A percentile compares a stretch with the other conserved stretches of the same genome.
Evolutionary conservation across 257 asterid genomes (phyloP).

Genomic region (Ehretia macrophylla): DNA sequence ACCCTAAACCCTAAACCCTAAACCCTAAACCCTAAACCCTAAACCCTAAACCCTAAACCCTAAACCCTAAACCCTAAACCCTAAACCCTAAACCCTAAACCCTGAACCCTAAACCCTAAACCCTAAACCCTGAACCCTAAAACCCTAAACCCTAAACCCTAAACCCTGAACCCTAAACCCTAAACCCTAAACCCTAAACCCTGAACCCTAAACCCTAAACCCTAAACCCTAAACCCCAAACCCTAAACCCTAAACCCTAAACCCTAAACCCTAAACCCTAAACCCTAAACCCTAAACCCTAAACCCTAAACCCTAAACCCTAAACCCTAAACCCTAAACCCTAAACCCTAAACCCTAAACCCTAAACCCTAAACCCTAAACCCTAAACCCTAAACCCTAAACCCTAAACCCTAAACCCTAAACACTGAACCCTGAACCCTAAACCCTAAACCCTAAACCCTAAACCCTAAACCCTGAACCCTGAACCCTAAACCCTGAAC

Average conservation of each 20-base stretch:
- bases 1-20: no score
- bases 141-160: no score
- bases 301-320: neutral
- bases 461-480: slow-evolving; percentile 1
- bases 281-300: neutral
- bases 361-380: slow-evolving; percentile 5
- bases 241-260: neutral
- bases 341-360: slow-evolving; percentile 5
- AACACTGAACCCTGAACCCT: neutral
- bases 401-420: slow-evolving; percentile 3
- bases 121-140: no score
- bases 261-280: neutral
- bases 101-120: no score
- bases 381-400: slow-evolving; percentile 4
- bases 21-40: no score
- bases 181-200: slow-evolving; percentile 5
- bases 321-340: slow-evolving; percentile 5
- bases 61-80: no score
- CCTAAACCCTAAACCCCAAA: neutral
- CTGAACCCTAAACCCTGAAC: neutral
- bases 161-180: slow-evolving; percentile 4
- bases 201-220: slow-evolving; percentile 3
- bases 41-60: no score
- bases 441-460: slow-evolving; percentile 3
- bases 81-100: no score